These are phyloP conservation scores for Beauveria sp. DNA, from an alignment of 2,329 filamentous ascomycete genomes.

Conservation along the genomic window DNA sequence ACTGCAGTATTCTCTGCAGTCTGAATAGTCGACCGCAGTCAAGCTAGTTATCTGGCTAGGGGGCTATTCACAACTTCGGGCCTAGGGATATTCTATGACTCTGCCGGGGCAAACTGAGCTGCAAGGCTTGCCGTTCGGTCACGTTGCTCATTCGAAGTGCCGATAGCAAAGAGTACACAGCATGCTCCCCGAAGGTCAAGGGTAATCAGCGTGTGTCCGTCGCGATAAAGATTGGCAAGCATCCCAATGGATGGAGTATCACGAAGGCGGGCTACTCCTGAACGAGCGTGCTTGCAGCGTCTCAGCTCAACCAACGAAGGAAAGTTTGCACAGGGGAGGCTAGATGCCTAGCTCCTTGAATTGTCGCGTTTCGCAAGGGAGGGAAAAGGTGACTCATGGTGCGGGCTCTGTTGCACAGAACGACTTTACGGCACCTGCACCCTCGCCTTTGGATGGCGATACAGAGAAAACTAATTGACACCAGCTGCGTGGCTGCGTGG, in stretches of 20 bases:
- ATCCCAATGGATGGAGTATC: slow-evolving; percentile 3
- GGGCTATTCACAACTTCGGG: no score
- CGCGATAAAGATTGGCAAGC: not conserved
- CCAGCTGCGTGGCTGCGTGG: not conserved
- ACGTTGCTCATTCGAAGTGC: no score
- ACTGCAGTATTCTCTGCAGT: not conserved
- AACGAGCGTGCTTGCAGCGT: not conserved
- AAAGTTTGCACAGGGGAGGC: not conserved
- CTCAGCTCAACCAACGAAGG: no score
- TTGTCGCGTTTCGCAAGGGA: not conserved
- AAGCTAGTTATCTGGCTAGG: not conserved
- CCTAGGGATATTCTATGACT: no score
- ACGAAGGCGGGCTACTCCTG: not conserved
- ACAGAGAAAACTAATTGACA: no score
- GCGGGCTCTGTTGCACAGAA: not conserved
- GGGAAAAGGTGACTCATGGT: not conserved
- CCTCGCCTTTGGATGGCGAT: not conserved
- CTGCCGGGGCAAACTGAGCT: no score
- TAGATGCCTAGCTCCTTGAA: not conserved
- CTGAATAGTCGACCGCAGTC: not conserved
- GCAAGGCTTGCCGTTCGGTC: no score
- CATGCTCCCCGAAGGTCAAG: no score
- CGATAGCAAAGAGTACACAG: no score
- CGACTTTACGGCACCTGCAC: not conserved
- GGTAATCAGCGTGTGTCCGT: no score